Evolutionary conservation across 2,329 filamentous ascomycete genomes (phyloP).

Genomic region (Colletotrichum gloeosporioides): DNA sequence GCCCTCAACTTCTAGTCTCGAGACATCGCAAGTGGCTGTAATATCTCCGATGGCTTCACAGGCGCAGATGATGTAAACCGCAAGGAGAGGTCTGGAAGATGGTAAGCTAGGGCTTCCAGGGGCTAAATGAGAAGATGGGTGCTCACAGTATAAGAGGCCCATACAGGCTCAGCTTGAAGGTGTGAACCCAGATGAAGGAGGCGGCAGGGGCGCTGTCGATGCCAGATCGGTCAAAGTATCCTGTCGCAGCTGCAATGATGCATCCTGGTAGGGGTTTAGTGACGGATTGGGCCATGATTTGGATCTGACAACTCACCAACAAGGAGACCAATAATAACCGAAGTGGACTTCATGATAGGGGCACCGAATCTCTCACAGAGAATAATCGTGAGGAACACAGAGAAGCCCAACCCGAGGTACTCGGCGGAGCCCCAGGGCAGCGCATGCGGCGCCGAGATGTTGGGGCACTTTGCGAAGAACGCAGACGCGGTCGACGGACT

Average conservation of each 20-base stretch:
- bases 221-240: slow-evolving; percentile 77
- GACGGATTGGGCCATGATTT: neutral
- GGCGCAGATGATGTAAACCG: slow-evolving; percentile 74
- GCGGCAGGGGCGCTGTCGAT: slow-evolving; percentile 75
- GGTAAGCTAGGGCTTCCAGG: neutral
- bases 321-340: slow-evolving; percentile 76
- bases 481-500: slow-evolving; percentile 56
- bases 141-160: slow-evolving; percentile 68
- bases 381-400: slow-evolving; percentile 80
- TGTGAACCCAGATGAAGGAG: slow-evolving; percentile 81
- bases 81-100: slow-evolving; percentile 59
- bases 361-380: slow-evolving; percentile 81
- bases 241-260: slow-evolving; percentile 77
- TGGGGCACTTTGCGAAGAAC: slow-evolving; percentile 69
- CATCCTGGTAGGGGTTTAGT: slow-evolving; percentile 60
- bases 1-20: slow-evolving; percentile 75
- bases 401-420: slow-evolving; percentile 80
- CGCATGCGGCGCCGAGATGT: slow-evolving; percentile 71
- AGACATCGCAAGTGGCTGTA: slow-evolving; percentile 83
- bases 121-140: neutral
- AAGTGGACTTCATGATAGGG: slow-evolving; percentile 83
- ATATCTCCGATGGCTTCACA: slow-evolving; percentile 84
- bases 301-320: neutral
- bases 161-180: slow-evolving; percentile 75
- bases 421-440: slow-evolving; percentile 81